These are phyloP conservation scores for Benincasa hispida DNA, from an alignment of 306 rosid species.

Conservation along the genomic window DNA sequence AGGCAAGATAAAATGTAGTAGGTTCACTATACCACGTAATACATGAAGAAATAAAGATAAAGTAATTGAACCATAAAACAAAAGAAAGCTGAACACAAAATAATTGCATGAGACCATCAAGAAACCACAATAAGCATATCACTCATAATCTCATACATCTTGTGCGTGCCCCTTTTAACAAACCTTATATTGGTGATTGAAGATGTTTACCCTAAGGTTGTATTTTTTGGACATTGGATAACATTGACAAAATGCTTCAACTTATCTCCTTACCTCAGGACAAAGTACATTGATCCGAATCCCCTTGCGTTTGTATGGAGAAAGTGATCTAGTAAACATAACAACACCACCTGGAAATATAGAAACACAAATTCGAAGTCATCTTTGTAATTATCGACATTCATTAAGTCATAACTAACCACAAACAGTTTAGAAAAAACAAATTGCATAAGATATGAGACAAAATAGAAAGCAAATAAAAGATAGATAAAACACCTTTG, in stretches of 20 bases:
- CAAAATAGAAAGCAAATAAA: neutral
- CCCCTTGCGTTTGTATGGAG: constrained; percentile 46
- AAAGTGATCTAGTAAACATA: constrained; percentile 77
- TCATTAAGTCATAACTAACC: neutral
- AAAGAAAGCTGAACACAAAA: neutral
- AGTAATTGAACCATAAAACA: neutral
- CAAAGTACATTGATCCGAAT: constrained; percentile 90
- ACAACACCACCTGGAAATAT: constrained; percentile 64
- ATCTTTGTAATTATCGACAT: neutral
- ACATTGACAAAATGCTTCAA: neutral
- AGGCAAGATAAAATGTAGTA: neutral
- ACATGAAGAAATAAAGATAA: neutral
- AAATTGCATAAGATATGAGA: neutral
- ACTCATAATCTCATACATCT: neutral
- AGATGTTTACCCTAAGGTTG: neutral
- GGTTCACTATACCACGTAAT: neutral
- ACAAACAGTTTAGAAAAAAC: neutral
- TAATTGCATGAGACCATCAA: neutral
- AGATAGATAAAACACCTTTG: constrained; percentile 51
- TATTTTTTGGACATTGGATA: neutral
- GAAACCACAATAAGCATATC: neutral
- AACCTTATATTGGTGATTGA: neutral
- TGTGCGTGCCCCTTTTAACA: neutral
- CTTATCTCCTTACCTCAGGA: constrained; percentile 63
- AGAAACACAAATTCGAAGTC: neutral